phyloP scores from a whole-genome alignment of 2,329 filamentous ascomycete genomes.

The Monilinia aucupariae region DNA sequence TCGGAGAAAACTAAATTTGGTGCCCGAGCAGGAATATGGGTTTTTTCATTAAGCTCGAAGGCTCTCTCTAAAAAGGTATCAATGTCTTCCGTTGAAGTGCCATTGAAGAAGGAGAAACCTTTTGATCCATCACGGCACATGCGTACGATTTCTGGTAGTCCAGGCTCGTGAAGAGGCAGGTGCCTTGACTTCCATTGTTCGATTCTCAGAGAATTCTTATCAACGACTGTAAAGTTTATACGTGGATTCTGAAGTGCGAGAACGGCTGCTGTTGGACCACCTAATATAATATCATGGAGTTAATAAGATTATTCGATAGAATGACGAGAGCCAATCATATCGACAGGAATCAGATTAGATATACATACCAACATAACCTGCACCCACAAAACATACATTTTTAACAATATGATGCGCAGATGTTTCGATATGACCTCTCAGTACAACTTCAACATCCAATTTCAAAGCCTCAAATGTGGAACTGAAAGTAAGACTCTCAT shows the following conservation, averaged over 20 bases:
- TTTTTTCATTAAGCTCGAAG: constrained; percentile 28
- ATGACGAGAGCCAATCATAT: background rate
- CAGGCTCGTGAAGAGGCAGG: constrained; percentile 72
- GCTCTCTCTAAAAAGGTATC: constrained; percentile 35
- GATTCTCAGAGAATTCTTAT: constrained; percentile 60
- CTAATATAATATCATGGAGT: constrained; percentile 32
- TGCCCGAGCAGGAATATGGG: constrained; percentile 41
- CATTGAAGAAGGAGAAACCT: constrained; percentile 40
- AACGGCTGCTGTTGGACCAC: constrained; percentile 69
- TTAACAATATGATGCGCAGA: constrained; percentile 35
- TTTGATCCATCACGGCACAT: constrained; percentile 55
- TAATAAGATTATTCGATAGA: background rate
- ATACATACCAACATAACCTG: constrained; percentile 66
- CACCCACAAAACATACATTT: constrained; percentile 68
- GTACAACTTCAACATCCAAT: constrained; percentile 26
- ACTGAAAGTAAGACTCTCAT: constrained; percentile 41
- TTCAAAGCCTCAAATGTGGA: constrained; percentile 37
- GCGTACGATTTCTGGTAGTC: constrained; percentile 61
- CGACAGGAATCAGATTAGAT: background rate
- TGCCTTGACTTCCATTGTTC: constrained; percentile 67
- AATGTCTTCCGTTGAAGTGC: constrained; percentile 33
- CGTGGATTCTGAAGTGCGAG: constrained; percentile 68
- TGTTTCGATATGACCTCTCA: constrained; percentile 11
- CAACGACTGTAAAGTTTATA: constrained; percentile 68
- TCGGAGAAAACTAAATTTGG: constrained; percentile 72